Base-by-base conservation (phyloP, 768 basidiomycete genomes). In the Antrodiella citrinella region DNA sequence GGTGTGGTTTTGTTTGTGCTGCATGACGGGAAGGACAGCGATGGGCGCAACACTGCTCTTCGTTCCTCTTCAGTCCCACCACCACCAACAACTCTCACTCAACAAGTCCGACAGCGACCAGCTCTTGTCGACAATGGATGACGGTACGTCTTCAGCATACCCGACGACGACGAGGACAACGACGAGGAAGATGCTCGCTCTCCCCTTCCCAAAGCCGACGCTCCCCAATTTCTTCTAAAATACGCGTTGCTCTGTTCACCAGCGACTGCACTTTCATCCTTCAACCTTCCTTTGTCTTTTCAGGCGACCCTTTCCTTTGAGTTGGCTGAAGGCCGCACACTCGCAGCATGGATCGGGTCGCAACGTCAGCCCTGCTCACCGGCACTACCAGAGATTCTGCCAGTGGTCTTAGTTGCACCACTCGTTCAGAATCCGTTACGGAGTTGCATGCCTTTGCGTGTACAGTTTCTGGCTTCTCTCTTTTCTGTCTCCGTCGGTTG, bases 141-240 rank as follows among this genome's bases (percentile, higher is more conserved):
- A 86, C 81, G 84, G 84, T 86, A 86, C 84, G 84, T 86, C 72
- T 65, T 76, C 84, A 84, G 74, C 83, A 82, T 82, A 80, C 77
- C 72, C 81, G 68, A 71, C 82, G 65, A 67, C 63, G 52, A 26
- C 30, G 22, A 51, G 69, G 72, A 72, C 41, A 43, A 43, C 80
- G 66, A 73, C 67, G 57, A 59, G 57, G 53, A 58, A 41, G 51
- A 52, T 52, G 51, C 45, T 46, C 49, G 39, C 26, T 56, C 45
- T 51, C 45, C 45, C 40, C 51, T 20, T 54, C 53, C n/a, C n/a
- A n/a, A n/a, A n/a, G n/a, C n/a, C n/a, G 45, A 50, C 54, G 38
- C 51, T 41, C 46, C 53, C 49, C 53, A 44, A 43, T 18, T 10
- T 43, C 21, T 43, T 43, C 9, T 22, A 22, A 22, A 18, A 43